Percentiles rank a stretch among this genome's conserved stretches.
These are phyloP conservation scores for Chlorella sorokiniana DNA, from an alignment of 139 green algal genomes.

Conservation along the genomic window DNA sequence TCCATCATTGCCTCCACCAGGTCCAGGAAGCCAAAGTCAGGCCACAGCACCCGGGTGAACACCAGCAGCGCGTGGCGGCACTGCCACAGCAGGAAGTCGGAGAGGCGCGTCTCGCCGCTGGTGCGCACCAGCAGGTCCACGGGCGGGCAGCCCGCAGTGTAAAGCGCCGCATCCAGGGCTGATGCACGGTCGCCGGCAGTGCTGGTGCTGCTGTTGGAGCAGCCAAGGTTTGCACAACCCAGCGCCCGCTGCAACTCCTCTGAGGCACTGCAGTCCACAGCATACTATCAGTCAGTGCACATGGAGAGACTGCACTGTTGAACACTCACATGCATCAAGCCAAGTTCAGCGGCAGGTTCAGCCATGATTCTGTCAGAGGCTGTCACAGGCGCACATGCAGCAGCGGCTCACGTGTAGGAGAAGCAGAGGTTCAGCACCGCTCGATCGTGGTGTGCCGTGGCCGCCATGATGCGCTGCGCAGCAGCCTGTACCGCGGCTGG, in stretches of 20 bases:
- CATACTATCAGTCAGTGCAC: background rate
- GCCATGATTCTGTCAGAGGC: too few species aligned
- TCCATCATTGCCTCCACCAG: slow-evolving; percentile 64
- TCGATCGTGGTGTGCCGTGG: slow-evolving; percentile 52
- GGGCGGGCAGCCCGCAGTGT: slow-evolving; percentile 55
- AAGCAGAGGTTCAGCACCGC: slow-evolving; percentile 92
- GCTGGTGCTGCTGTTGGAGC: background rate
- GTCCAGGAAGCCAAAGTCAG: slow-evolving; percentile 81
- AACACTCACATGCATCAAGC: background rate
- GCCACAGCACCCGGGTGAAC: slow-evolving; percentile 86
- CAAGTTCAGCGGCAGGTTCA: background rate
- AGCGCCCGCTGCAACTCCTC: slow-evolving; percentile 37
- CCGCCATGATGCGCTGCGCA: slow-evolving; percentile 71
- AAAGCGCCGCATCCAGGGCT: slow-evolving; percentile 28
- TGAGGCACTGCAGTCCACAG: slow-evolving; percentile 28
- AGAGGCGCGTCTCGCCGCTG: slow-evolving; percentile 86
- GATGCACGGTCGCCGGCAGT: background rate
- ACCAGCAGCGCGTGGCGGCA: slow-evolving; percentile 66
- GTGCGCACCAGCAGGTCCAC: slow-evolving; percentile 91
- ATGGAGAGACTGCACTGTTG: too few species aligned
- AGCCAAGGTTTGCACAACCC: slow-evolving; percentile 2
- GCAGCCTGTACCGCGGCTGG: slow-evolving; percentile 69
- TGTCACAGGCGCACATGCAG: too few species aligned
- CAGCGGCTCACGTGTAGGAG: slow-evolving; percentile 83
- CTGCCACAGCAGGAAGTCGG: slow-evolving; percentile 92